A percentile compares a stretch with the other conserved stretches of the same genome.
Conservation (phyloP, 345 rosid genomes). For the Hypericum androsaemum region DNA sequence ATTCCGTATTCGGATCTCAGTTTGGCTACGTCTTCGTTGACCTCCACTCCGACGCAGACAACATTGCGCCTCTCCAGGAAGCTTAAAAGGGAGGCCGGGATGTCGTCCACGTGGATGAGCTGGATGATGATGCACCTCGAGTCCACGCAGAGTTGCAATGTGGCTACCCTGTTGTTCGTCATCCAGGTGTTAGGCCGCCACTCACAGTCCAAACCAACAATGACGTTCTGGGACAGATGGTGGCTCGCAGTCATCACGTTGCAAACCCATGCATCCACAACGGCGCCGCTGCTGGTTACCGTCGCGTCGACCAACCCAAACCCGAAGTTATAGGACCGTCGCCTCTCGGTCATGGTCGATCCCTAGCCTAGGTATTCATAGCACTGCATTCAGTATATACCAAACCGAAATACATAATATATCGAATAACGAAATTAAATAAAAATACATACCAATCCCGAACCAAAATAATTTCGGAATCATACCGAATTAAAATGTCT, state of each 20-base stretch:
- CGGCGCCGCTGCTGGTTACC: constrained; percentile 9
- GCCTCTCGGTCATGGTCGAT: too few species aligned
- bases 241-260: constrained; percentile 3
- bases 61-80: constrained; percentile 9
- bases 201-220: constrained; percentile 30
- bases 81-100: constrained; percentile 16
- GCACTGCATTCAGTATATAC: too few species aligned
- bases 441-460: too few species aligned
- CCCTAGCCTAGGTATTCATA: too few species aligned
- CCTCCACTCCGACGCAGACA: constrained; percentile 26
- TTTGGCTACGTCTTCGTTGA: constrained; percentile 18
- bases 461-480: too few species aligned
- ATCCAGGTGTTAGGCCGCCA: constrained; percentile 20
- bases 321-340: too few species aligned
- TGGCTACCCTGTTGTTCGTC: constrained; percentile 16
- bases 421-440: too few species aligned
- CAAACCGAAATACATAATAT: too few species aligned
- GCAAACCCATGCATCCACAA: constrained; percentile 17
- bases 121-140: constrained; percentile 27
- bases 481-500: too few species aligned
- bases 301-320: constrained; percentile 25
- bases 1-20: constrained; percentile 21
- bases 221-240: background rate
- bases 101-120: constrained; percentile 17
- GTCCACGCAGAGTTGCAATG: constrained; percentile 27